Percentiles rank a stretch among this genome's conserved stretches.
phyloP scores from a whole-genome alignment of 495 filamentous ascomycete species.

The Aspergillus panamensis region DNA sequence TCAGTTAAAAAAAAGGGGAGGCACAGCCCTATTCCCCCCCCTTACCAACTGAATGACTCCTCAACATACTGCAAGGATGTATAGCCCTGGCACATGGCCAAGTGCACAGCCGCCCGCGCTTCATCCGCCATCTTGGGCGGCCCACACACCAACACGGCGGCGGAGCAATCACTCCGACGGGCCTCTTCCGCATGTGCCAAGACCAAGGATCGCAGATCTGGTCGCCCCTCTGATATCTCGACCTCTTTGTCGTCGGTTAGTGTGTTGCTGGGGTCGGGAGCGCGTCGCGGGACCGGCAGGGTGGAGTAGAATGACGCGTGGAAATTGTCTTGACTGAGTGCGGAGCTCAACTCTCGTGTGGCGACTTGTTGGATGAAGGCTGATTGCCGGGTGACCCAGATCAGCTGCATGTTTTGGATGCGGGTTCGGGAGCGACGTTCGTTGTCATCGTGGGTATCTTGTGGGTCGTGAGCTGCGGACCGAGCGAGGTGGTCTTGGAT shows the following conservation, averaged over 20 bases:
- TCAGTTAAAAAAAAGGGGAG: background rate
- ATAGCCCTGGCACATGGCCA: slow-evolving; percentile 34
- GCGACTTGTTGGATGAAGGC: slow-evolving; percentile 35
- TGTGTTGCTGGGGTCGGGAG: background rate
- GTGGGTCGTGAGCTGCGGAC: slow-evolving; percentile 7
- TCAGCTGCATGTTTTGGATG: slow-evolving; percentile 30
- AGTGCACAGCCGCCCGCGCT: slow-evolving; percentile 39
- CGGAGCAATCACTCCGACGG: slow-evolving; percentile 22
- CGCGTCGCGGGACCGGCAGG: background rate
- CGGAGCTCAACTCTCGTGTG: slow-evolving; percentile 25
- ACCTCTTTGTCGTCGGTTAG: slow-evolving; percentile 8
- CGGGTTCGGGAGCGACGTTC: slow-evolving; percentile 8
- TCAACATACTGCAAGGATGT: slow-evolving; percentile 37
- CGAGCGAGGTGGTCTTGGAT: slow-evolving; percentile 40
- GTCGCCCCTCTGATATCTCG: slow-evolving; percentile 31
- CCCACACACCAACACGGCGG: slow-evolving; percentile 49
- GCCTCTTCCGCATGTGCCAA: slow-evolving; percentile 30
- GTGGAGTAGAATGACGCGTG: slow-evolving; percentile 38
- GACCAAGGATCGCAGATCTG: slow-evolving; percentile 33
- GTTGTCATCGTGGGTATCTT: slow-evolving; percentile 8
- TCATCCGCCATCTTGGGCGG: slow-evolving; percentile 49
- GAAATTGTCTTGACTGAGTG: slow-evolving; percentile 35
- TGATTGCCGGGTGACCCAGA: slow-evolving; percentile 43
- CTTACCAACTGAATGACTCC: slow-evolving; percentile 44
- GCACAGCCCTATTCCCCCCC: background rate